Base-by-base conservation (phyloP, 257 asterid genomes). In the Ballota nigra region DNA sequence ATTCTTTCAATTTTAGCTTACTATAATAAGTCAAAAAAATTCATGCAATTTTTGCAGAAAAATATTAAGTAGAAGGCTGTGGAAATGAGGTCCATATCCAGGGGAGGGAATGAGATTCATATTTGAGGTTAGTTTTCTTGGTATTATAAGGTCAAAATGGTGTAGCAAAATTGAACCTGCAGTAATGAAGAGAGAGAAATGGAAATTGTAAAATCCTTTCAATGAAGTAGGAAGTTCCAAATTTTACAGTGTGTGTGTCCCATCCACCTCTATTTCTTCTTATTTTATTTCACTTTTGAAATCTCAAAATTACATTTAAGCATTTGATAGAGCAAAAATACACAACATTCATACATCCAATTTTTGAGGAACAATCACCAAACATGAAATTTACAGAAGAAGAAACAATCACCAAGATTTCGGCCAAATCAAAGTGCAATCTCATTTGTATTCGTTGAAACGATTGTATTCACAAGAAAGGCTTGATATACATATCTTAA, bases 1-100 rank as follows among this genome's bases (percentile, higher is more conserved):
- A 70, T 18, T 12, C 82, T 16, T 69, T 72, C 13, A 47, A 58
- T 19, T 56, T 72, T 52, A 79, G 86, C 73, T 77, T 83, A 20
- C 78, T 83, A 57, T 83, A 68, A 82, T 83, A 68, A 82, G 53
- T 59, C 47, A 63, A 26, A 31, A 0, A 3, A 2, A 20, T 15
- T 59, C 16, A 22, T 71, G 45, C 22, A 68, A 57, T 22, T 23
- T 65, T 52, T 53, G 59, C 65, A 8, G 63, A 57, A 22, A 16
- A 29, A 8, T 22, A 43, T 10, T 16, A 41, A 60, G 75, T 28
- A 24, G 20, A 47, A 28, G 20, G 18, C 29, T 4, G 29, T 31
- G 4, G 68, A 22, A 12, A 34, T 47, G 61, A 66, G 36, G 65
- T 45, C 49, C 2, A 40, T 41, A 26, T 40, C 72, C 63, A 66